Evolutionary conservation across 139 green algal genomes (phyloP).

Genomic region (Coelastrella sp.): DNA sequence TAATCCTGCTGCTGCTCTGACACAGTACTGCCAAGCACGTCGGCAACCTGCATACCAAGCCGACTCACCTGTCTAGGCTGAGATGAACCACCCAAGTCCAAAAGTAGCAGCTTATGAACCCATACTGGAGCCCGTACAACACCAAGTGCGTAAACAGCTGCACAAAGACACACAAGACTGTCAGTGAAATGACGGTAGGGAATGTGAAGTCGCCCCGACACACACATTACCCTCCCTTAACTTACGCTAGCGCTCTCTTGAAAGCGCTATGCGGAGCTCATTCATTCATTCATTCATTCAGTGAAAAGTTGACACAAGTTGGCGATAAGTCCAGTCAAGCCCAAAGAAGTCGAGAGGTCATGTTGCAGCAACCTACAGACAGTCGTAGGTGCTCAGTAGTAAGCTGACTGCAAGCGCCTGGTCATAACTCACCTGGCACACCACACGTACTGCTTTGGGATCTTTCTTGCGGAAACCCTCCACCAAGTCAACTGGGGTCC

Average conservation of each 20-base stretch:
- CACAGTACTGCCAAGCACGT: background rate
- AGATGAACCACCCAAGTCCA: background rate
- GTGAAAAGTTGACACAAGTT: background rate
- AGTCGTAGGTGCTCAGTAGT: background rate
- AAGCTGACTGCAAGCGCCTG: background rate
- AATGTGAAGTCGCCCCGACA: no score
- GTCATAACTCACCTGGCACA: background rate
- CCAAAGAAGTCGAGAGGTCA: no score
- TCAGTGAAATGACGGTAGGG: no score
- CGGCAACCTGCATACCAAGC: background rate
- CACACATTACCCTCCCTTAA: no score
- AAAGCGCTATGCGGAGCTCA: no score
- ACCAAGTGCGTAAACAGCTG: background rate
- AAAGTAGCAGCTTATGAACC: background rate
- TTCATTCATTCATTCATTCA: no score
- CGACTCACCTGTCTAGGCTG: background rate
- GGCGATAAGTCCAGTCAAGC: background rate
- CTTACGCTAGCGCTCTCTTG: no score
- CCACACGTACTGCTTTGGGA: background rate
- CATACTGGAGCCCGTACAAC: background rate
- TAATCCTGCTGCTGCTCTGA: background rate
- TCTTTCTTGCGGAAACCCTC: background rate
- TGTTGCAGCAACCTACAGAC: no score
- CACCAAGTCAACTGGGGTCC: background rate
- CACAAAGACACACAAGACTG: background rate